Evolutionary conservation across 2,329 filamentous ascomycete species (phyloP).

Genomic region (Talaromyces sp.): DNA sequence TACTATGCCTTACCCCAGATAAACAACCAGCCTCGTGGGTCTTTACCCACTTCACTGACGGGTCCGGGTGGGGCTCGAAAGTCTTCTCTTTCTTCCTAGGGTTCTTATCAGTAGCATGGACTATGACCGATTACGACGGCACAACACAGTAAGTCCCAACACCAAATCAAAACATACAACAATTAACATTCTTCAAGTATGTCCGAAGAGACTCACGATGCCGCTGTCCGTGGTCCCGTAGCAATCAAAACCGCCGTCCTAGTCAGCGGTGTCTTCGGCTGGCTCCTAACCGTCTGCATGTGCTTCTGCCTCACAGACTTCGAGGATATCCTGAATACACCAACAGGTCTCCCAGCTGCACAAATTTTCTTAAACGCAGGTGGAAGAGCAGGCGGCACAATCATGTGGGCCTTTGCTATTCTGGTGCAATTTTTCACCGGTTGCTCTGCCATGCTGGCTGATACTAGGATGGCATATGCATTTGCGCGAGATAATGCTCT

Average conservation of each 20-base stretch:
- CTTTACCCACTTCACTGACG: constrained; percentile 63
- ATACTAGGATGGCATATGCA: constrained; percentile 65
- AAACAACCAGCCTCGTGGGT: constrained; percentile 63
- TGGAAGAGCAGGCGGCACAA: constrained; percentile 57
- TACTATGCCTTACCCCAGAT: constrained; percentile 61
- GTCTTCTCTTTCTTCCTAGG: constrained; percentile 65
- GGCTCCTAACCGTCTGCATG: constrained; percentile 64
- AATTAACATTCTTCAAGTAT: constrained; percentile 48
- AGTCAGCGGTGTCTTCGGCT: constrained; percentile 63
- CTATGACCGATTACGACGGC: constrained; percentile 71
- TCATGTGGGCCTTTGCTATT: constrained; percentile 65
- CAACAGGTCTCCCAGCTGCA: constrained; percentile 64
- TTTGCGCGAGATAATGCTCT: constrained; percentile 63
- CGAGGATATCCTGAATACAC: constrained; percentile 58
- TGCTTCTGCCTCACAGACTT: constrained; percentile 65
- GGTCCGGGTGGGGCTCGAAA: constrained; percentile 64
- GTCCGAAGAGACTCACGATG: constrained; percentile 68
- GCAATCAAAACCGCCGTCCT: constrained; percentile 63
- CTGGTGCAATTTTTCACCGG: constrained; percentile 68
- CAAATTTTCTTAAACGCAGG: constrained; percentile 64
- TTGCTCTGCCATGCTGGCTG: constrained; percentile 65
- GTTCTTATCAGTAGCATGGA: constrained; percentile 50
- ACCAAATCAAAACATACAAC: neutral
- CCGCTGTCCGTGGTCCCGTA: constrained; percentile 61
- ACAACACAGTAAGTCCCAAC: constrained; percentile 60